phyloP scores from a whole-genome alignment of 345 rosid genomes.

The Camelina sativa region DNA sequence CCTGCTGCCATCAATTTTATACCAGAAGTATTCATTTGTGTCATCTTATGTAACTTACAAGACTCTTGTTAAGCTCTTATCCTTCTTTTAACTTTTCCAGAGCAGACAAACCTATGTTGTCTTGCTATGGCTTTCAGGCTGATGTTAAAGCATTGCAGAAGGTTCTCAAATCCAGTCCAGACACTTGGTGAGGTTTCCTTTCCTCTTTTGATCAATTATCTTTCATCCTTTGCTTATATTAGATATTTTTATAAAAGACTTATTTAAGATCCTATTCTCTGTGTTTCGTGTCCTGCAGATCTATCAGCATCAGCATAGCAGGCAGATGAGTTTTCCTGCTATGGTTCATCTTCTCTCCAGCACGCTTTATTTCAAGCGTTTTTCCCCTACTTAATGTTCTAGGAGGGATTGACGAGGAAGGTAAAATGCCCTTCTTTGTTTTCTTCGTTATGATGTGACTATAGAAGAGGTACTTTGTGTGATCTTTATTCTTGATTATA shows the following conservation, averaged over 20 bases:
- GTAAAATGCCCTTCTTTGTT: constrained; percentile 42
- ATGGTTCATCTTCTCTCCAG: constrained; percentile 96
- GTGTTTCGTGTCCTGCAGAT: constrained; percentile 50
- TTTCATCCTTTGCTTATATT: background rate
- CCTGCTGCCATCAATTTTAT: constrained; percentile 86
- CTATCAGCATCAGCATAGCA: constrained; percentile 97
- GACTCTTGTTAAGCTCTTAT: background rate
- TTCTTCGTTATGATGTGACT: constrained; percentile 1
- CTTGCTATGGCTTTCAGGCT: constrained; percentile 97
- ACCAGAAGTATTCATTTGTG: too few relatives aligned
- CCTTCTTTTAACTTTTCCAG: constrained; percentile 45
- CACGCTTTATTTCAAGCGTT: constrained; percentile 97
- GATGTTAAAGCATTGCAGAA: constrained; percentile 95
- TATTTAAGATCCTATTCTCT: constrained; percentile 1
- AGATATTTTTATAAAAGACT: background rate
- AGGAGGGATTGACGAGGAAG: constrained; percentile 94
- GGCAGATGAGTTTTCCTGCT: constrained; percentile 96
- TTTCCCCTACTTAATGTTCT: constrained; percentile 95
- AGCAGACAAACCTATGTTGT: constrained; percentile 81
- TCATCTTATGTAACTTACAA: background rate
- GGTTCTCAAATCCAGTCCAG: constrained; percentile 66
- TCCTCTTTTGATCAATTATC: too few relatives aligned
- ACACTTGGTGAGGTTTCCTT: too few relatives aligned
- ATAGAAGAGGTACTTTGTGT: background rate
- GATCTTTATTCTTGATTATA: background rate